Evolutionary conservation across 106 monocot species (phyloP).

Genomic region (Dioscorea zingiberensis): DNA sequence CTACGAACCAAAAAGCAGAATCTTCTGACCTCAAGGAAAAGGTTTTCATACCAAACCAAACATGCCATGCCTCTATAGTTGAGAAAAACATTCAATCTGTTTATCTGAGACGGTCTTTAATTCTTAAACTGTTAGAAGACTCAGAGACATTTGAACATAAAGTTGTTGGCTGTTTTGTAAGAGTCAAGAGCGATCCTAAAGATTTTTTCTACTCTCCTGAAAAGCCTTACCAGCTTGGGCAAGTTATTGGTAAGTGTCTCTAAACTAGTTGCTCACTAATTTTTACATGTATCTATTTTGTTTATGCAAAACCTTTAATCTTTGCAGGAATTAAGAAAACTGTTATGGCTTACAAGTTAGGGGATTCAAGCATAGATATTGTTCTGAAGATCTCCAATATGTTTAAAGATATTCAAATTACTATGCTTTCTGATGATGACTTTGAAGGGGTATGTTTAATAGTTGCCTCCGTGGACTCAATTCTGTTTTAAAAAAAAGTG

Average conservation of each 20-base stretch:
- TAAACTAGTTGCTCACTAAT: neutral
- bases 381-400: conserved; percentile 55
- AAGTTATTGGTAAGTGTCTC: conserved; percentile 47
- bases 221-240: conserved; percentile 52
- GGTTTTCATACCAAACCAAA: conserved; percentile 19
- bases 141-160: conserved; percentile 64
- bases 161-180: conserved; percentile 77
- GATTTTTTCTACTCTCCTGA: conserved; percentile 29
- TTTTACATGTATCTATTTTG: neutral
- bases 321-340: conserved; percentile 49
- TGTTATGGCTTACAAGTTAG: conserved; percentile 41
- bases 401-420: conserved; percentile 55
- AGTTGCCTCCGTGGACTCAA: neutral
- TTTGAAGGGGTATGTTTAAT: conserved; percentile 58
- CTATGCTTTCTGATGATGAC: conserved; percentile 71
- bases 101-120: conserved; percentile 61
- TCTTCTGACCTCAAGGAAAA: conserved; percentile 13
- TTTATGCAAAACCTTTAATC: neutral
- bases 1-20: conserved; percentile 6
- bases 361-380: conserved; percentile 45
- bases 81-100: conserved; percentile 59
- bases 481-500: neutral
- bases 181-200: conserved; percentile 59
- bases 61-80: conserved; percentile 46
- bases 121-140: conserved; percentile 46